Evolutionary conservation across 108 stramenopile species (phyloP), one percentile per base, ranked within the genome.

Genomic region (Stephanodiscus triporus): DNA sequence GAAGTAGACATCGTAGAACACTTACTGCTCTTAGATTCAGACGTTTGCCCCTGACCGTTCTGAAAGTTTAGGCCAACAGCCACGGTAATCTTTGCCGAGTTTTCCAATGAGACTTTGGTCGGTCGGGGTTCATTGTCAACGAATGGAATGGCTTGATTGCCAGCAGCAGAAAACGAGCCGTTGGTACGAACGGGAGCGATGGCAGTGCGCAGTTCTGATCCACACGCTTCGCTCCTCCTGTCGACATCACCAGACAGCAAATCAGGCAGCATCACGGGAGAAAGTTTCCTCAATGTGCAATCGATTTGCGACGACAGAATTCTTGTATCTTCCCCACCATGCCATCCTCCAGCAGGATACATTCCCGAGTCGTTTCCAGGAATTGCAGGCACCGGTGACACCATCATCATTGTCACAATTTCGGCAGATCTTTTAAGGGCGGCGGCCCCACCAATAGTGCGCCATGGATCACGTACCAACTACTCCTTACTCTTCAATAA

Each of bases 1-100:
- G 70, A 68, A 20, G 79, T 45, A 66, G 63, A 40, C 20, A 40
- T 61, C 3, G 10, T n/a, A 5, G 60, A 32, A 57, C 27, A 22
- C 10, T 68, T 55, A 0, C 26, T 63, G 17, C 63, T 0, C 43
- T 22, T 43, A 42, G 24, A 26, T 16, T 38, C 22, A 40, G 63
- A 38, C 8, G 63, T 43, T 13, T 54, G 24, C 26, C 53, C 53
- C 53, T 24, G 9, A 30, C 30, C 0, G 1, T 40, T 4, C 40
- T 40, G 40, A 40, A 8, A 40, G 7, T 8, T 45, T 45, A 1
- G 43, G 43, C 14, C 62, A 24, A 38, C 27, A 14, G 27, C 62
- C 47, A 48, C 10, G 9, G 37, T 63, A 2, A 2, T 63, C 62
- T 48, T 48, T 63, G 23, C 42, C 37, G 53, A 53, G 6, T 53